Base-by-base conservation (phyloP, 345 rosid genomes). In the Sonneratia alba region DNA sequence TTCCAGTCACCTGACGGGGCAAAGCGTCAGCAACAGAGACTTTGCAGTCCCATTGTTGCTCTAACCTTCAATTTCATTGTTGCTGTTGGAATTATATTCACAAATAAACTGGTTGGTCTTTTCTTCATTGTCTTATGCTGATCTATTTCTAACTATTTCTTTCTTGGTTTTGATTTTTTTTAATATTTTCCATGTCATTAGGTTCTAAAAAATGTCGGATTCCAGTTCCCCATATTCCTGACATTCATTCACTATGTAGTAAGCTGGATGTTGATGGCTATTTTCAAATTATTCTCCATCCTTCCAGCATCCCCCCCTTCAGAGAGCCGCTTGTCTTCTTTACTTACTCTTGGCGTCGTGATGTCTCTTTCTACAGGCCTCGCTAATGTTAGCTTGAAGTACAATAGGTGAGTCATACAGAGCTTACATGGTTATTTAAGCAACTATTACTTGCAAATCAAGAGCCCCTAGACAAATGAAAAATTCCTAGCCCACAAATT, bases 361-460 rank as follows among this genome's bases (percentile, higher is more conserved):
- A 92, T 95, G 97, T 89, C 97, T 22, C 79, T 95, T 36, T 95
- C 97, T 36, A 95, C 99, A 7, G 99, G 97, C 62, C 93, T 95
- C 14, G 99, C 99, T 80, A 95, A 92, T 80, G 93, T 95, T 71
- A 95, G 99, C 88, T 85, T 95, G 80, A 95, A 89, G 85, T 90
- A 92, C 79, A 95, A 95, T 77, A 95, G 97, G 99, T 95, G 70
- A 34, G 75, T 70, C 47, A 67, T 9, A 6, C 37, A 53, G 5
- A 15, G 70, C 38, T 14, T 66, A 36, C 71, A 37, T 62, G 42
- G 61, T 18, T 2, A 70, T 40, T 21, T 27, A 34, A 24, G 6
- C 24, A 10, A 22, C 7, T 12, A 24, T 32, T 61, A 32, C 18
- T 9, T 57, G 15, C 66, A 24, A 61, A 1, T 24, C 3, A 0